Evolutionary conservation across 306 rosid species (phyloP).

Genomic region (Fragaria nilgerrensis): DNA sequence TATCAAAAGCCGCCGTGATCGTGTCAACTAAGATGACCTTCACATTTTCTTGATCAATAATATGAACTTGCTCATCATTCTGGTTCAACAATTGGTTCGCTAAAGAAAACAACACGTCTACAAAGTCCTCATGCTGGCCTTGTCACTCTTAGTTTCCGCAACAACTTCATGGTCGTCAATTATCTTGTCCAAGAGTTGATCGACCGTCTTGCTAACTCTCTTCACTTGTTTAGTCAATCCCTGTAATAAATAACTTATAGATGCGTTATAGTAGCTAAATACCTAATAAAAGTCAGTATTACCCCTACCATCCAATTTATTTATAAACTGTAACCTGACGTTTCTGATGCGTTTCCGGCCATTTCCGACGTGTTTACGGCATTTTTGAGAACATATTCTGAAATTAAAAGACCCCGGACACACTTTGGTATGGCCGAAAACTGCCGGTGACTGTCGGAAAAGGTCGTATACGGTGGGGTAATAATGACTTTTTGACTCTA

Average conservation of each 20-base stretch:
- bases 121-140: conserved; percentile 14
- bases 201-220: neutral
- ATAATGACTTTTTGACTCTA: too few species aligned
- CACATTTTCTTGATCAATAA: conserved; percentile 25
- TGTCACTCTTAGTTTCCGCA: neutral
- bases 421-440: too few species aligned
- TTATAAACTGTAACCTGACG: too few species aligned
- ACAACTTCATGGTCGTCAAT: conserved; percentile 23
- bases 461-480: too few species aligned
- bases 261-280: too few species aligned
- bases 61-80: neutral
- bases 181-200: conserved; percentile 28
- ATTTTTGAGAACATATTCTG: too few species aligned
- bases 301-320: too few species aligned
- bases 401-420: too few species aligned
- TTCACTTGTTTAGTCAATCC: conserved; percentile 24
- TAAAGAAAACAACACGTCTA: conserved; percentile 26
- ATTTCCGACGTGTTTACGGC: too few species aligned
- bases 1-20: conserved; percentile 24
- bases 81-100: conserved; percentile 3
- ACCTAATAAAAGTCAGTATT: too few species aligned
- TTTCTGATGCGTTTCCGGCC: too few species aligned
- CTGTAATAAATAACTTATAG: conserved; percentile 1
- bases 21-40: conserved; percentile 36
- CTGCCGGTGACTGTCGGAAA: too few species aligned